Evolutionary conservation across 2,329 filamentous ascomycete genomes (phyloP), one percentile per base, ranked within the genome.

Genomic region (Aspergillus brasiliensis): DNA sequence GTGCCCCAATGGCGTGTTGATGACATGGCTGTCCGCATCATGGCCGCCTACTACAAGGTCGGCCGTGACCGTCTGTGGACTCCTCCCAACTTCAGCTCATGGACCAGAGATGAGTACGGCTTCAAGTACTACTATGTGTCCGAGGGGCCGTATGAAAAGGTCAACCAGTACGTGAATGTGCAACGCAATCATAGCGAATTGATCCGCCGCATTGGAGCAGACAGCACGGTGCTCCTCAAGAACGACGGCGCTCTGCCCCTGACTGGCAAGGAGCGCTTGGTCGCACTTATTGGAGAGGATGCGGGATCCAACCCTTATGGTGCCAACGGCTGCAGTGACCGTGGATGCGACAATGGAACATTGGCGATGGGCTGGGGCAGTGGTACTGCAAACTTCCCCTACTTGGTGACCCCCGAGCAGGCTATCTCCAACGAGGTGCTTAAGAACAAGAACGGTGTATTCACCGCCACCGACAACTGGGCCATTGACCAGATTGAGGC

Each of bases 201-300:
- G 54, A 94, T 96, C 63, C 88, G 92, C 34, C 85, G 91, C 65
- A 84, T 91, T 55, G 92, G 86, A 13, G 88, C 90, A 53, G 90
- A 91, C 75, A 92, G 91, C 15, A 92, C 89, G 2, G 92, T 99
- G 6, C 81, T 99, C 10, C 82, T 99, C 65, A 99, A 98, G 84
- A 97, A 98, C 77, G 81, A 75, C 28, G 87, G 88, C 13, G 82
- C 83, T 2, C 81, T 98, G 31, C 93, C 94, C 0, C 82, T 97
- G n/a, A 88, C 86, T 60, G 77, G 82, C 23, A 87, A 88, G 72
- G 91, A 94, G 66, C 88, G 85, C 70, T 90, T 91, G 69, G 79
- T 93, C 27, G 90, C 86, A 17, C 86, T 92, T 56, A 85, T 97
- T 67, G 94, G 94, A 19, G 88, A 91, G 54, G 94, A 98, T 74